Conservation (phyloP, 768 basidiomycete genomes). For the Rhodotorula sphaerocarpa region DNA sequence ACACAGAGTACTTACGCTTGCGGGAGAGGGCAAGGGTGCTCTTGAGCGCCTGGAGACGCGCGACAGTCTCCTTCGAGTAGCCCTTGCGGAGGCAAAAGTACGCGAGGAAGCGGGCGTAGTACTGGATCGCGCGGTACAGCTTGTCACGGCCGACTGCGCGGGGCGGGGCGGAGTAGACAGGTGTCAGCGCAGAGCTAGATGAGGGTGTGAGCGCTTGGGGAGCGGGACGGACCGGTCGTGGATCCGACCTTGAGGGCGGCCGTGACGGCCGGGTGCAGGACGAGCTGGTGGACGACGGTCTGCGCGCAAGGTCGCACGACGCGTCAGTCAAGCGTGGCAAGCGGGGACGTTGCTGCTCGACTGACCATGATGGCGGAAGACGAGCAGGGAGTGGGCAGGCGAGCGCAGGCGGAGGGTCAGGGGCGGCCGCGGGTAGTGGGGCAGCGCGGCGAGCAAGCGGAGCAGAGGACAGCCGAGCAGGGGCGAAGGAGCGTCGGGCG, state of each 20-base stretch:
- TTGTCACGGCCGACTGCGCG: slow-evolving; percentile 70
- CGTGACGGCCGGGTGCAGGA: slow-evolving; percentile 75
- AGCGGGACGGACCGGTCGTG: slow-evolving; percentile 51
- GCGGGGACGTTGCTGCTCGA: background rate
- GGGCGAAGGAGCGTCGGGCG: too few relatives aligned
- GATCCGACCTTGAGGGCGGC: slow-evolving; percentile 65
- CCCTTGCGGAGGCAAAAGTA: slow-evolving; percentile 67
- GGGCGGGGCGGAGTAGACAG: background rate
- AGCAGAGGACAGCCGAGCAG: too few relatives aligned
- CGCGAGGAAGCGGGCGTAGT: slow-evolving; percentile 76
- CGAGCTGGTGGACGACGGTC: slow-evolving; percentile 49
- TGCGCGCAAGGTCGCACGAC: background rate
- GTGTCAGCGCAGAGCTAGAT: background rate
- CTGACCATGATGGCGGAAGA: background rate
- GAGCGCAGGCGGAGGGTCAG: too few relatives aligned
- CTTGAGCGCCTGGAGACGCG: slow-evolving; percentile 76
- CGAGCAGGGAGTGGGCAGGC: too few relatives aligned
- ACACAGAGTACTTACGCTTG: slow-evolving; percentile 56
- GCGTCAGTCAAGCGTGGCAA: too few relatives aligned
- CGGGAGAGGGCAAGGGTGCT: slow-evolving; percentile 70
- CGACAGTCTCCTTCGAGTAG: slow-evolving; percentile 56
- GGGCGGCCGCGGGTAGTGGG: too few relatives aligned
- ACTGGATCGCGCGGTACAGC: slow-evolving; percentile 87
- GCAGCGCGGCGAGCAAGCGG: too few relatives aligned
- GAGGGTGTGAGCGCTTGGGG: too few relatives aligned